These are phyloP conservation scores for Stromatinia cepivora DNA, from an alignment of 2,329 filamentous ascomycete species.

Conservation along the genomic window DNA sequence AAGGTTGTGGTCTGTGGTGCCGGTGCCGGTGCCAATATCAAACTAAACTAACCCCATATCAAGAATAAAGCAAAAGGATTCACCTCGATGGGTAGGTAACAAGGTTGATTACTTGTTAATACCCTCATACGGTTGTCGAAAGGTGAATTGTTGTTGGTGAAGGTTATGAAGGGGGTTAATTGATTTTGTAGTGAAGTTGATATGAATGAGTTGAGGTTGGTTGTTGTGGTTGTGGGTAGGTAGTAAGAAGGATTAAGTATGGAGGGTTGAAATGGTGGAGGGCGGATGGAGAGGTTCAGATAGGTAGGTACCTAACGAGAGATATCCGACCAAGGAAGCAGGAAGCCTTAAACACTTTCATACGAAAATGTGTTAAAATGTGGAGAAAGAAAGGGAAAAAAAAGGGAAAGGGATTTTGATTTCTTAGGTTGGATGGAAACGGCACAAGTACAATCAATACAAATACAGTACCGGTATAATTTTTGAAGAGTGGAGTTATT, in stretches of 20 bases:
- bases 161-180: background rate
- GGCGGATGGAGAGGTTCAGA: background rate
- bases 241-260: background rate
- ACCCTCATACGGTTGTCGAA: background rate
- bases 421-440: background rate
- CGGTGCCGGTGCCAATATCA: background rate
- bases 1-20: background rate
- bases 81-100: background rate
- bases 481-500: conserved; percentile 1
- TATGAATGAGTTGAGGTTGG: background rate
- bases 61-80: background rate
- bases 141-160: background rate
- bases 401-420: background rate
- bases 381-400: background rate
- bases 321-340: background rate
- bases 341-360: background rate
- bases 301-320: background rate
- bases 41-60: conserved; percentile 6
- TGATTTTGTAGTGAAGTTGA: background rate
- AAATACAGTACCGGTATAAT: background rate
- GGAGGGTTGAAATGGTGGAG: conserved; percentile 8
- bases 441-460: background rate
- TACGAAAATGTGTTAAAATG: background rate
- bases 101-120: background rate
- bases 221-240: background rate